Evolutionary conservation across 2,329 filamentous ascomycete species (phyloP), one percentile per base, ranked within the genome.

Genomic region (Fusarium guadeloupense): DNA sequence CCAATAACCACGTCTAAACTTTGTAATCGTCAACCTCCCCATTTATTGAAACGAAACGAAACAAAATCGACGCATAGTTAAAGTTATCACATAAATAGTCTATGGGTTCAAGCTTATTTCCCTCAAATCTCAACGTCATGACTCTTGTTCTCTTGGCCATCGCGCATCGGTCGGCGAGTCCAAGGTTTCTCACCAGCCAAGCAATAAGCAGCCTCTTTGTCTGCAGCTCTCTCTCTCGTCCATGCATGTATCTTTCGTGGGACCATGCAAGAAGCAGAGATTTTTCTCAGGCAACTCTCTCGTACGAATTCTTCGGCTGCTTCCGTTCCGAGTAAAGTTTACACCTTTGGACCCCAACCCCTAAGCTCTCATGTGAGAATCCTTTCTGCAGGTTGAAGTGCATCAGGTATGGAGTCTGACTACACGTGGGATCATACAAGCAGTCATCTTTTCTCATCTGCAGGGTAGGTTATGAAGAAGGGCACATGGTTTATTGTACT

Each of bases 111-210:
- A 58, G 28, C 61, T 64, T 64, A 64, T 64, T 25, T 35, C 28
- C 25, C 34, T 33, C 49, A 16, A 48, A 28, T 48, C 60, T 53
- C 35, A 46, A 46, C 60, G 60, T 64, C 60, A 64, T 64, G 55
- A 57, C 55, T 64, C 20, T 45, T 35, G 5, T 50, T 62, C 37
- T 35, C 25, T 12, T 25, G 3, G 23, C 19, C 28, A 49, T 52
- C 31, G 20, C 48, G n/a, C 38, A 28, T 33, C 31, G n/a, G n/a
- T n/a, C n/a, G n/a, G 30, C 34, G n/a, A 26, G 13, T 23, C n/a
- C 23, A 43, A 20, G 34, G 25, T 39, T 49, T 35, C 17, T 13
- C 25, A 8, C 20, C 20, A 48, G 13, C n/a, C 13, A 37, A 45
- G 16, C 25, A 40, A 20, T 34, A 39, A 6, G 12, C 16, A 42